These are phyloP conservation scores for Arabis alpina DNA, from an alignment of 345 rosid genomes.

Conservation along the genomic window DNA sequence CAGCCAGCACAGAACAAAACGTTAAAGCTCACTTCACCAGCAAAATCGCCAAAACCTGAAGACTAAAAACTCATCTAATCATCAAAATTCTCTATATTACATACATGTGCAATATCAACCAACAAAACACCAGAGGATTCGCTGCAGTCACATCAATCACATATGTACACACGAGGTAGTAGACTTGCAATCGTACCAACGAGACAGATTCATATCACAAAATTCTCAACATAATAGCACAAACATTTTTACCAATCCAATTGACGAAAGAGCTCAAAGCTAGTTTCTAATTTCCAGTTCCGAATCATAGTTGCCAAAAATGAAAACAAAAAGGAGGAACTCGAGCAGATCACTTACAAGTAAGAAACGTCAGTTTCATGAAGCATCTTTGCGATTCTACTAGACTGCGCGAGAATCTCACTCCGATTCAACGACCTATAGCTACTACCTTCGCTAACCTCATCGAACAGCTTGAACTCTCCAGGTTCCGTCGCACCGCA, in stretches of 20 bases:
- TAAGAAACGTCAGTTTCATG: slow-evolving; percentile 79
- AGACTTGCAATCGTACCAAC: slow-evolving; percentile 11
- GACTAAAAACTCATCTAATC: slow-evolving; percentile 10
- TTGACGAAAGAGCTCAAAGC: not conserved
- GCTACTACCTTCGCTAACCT: slow-evolving; percentile 39
- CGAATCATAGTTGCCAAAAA: slow-evolving; percentile 24
- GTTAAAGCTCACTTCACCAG: slow-evolving; percentile 17
- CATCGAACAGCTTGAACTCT: slow-evolving; percentile 70
- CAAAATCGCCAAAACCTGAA: slow-evolving; percentile 23
- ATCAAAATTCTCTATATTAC: slow-evolving; percentile 9
- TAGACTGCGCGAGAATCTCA: slow-evolving; percentile 72
- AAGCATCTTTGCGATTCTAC: slow-evolving; percentile 80
- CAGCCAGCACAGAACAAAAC: slow-evolving; percentile 9
- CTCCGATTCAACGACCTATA: slow-evolving; percentile 61
- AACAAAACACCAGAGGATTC: slow-evolving; percentile 18
- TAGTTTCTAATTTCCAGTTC: slow-evolving; percentile 1
- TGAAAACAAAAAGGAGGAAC: slow-evolving; percentile 8
- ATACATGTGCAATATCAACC: slow-evolving; percentile 8
- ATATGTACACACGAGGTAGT: slow-evolving; percentile 9
- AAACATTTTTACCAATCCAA: not conserved
- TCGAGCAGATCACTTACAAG: slow-evolving; percentile 60
- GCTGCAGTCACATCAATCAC: slow-evolving; percentile 12
- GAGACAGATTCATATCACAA: slow-evolving; percentile 3
- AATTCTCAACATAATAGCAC: slow-evolving; percentile 6
- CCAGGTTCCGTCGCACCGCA: slow-evolving; percentile 79